Conservation (phyloP, 441 rosid species). For the Daphne laureola region DNA sequence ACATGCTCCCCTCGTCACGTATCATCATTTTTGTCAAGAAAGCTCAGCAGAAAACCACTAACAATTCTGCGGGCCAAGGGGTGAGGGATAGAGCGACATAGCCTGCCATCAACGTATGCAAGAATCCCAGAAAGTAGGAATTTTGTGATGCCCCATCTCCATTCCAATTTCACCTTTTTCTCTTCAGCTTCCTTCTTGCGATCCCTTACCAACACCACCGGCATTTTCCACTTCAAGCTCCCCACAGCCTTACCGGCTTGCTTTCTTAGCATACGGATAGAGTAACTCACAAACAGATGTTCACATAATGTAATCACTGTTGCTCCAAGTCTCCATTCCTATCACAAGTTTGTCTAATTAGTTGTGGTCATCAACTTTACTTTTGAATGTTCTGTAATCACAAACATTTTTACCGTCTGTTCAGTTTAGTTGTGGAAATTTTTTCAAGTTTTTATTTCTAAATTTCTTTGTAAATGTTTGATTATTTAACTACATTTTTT, state of each 20-base stretch:
- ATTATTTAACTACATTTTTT: no score
- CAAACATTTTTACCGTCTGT: no score
- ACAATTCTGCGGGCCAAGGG: slow-evolving; percentile 80
- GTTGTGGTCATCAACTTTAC: no score
- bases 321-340: slow-evolving; percentile 93
- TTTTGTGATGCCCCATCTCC: slow-evolving; percentile 76
- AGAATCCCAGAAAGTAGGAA: slow-evolving; percentile 73
- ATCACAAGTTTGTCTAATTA: slow-evolving; percentile 7
- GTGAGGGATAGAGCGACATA: slow-evolving; percentile 81
- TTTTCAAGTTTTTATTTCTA: no score
- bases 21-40: slow-evolving; percentile 48
- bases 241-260: slow-evolving; percentile 40
- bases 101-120: slow-evolving; percentile 86
- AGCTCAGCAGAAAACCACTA: slow-evolving; percentile 82
- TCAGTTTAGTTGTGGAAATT: no score
- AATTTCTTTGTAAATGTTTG: no score
- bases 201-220: slow-evolving; percentile 20
- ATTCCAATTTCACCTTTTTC: slow-evolving; percentile 36
- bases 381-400: no score
- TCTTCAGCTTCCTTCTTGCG: slow-evolving; percentile 26
- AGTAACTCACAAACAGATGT: slow-evolving; percentile 89
- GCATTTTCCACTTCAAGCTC: slow-evolving; percentile 34
- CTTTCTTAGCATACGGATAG: slow-evolving; percentile 63
- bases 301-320: slow-evolving; percentile 75
- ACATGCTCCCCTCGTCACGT: no score